Percentiles rank a stretch among this genome's conserved stretches.
Conservation (phyloP, 805 yeast genomes). For the Wickerhamomyces sydowiorum region DNA sequence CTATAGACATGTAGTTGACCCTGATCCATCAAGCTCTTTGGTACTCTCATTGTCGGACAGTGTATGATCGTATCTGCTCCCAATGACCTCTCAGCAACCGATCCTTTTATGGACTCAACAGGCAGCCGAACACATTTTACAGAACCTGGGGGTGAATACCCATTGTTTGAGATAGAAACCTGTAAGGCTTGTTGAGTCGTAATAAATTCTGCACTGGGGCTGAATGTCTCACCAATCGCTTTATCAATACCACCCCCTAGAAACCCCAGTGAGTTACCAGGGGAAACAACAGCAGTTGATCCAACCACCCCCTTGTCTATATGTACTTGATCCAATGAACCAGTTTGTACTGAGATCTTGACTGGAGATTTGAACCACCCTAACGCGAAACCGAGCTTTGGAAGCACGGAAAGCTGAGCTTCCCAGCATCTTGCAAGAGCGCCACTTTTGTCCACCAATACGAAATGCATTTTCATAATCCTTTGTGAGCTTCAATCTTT, state of each 20-base stretch:
- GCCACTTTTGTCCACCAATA: not conserved
- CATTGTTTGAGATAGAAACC: slow-evolving; percentile 16
- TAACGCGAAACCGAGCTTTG: not conserved
- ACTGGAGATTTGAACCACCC: not conserved
- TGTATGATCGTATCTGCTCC: slow-evolving; percentile 28
- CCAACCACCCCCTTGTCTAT: not conserved
- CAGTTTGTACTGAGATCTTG: not conserved
- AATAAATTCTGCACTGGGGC: slow-evolving; percentile 8
- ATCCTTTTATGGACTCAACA: slow-evolving; percentile 8
- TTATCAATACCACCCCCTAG: slow-evolving; percentile 37
- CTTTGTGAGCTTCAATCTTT: too few relatives aligned
- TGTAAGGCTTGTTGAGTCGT: slow-evolving; percentile 18
- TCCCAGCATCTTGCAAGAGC: not conserved
- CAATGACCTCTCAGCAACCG: slow-evolving; percentile 25
- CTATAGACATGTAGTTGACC: slow-evolving; percentile 7
- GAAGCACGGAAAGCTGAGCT: not conserved
- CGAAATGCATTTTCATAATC: not conserved
- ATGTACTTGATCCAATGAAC: not conserved
- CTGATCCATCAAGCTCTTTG: slow-evolving; percentile 15
- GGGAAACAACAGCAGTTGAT: slow-evolving; percentile 28
- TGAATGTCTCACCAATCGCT: slow-evolving; percentile 26
- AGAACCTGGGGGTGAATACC: slow-evolving; percentile 25
- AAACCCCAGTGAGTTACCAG: slow-evolving; percentile 34
- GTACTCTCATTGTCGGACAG: slow-evolving; percentile 36
- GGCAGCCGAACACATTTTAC: slow-evolving; percentile 24